Conservation (phyloP, 2,329 filamentous ascomycete genomes). For the Ilyonectria robusta region DNA sequence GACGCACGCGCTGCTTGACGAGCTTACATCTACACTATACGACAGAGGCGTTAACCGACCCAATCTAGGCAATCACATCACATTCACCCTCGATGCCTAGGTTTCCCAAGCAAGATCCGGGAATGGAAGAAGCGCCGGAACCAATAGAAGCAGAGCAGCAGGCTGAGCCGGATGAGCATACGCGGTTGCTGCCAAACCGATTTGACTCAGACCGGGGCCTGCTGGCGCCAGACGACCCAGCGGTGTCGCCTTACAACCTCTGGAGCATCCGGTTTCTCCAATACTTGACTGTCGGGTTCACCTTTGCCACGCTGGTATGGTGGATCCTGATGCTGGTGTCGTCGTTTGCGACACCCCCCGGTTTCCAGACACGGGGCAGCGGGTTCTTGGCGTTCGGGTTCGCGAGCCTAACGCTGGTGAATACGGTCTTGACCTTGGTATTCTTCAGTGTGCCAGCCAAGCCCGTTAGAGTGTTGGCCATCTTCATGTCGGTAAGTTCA, state of each 20-base stretch:
- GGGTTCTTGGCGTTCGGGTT: conserved; percentile 92
- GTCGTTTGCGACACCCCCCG: conserved; percentile 90
- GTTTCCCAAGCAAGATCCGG: conserved; percentile 49
- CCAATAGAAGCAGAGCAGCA: conserved; percentile 47
- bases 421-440: conserved; percentile 81
- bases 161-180: conserved; percentile 65
- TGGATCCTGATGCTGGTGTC: conserved; percentile 92
- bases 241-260: conserved; percentile 92
- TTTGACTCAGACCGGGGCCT: conserved; percentile 60
- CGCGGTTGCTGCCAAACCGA: conserved; percentile 78
- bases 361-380: conserved; percentile 88
- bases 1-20: background rate
- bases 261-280: conserved; percentile 89
- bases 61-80: background rate
- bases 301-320: conserved; percentile 86
- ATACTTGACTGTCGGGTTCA: conserved; percentile 82
- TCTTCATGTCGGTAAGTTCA: conserved; percentile 68
- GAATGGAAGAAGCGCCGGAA: conserved; percentile 30
- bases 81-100: conserved; percentile 47
- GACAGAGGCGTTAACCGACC: background rate
- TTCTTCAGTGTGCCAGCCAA: conserved; percentile 92
- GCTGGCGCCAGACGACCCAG: conserved; percentile 60
- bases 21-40: background rate
- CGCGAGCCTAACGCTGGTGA: conserved; percentile 82
- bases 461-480: conserved; percentile 80